phyloP scores from a whole-genome alignment of 2,329 filamentous ascomycete genomes.

The Domatiomyces globalis region DNA sequence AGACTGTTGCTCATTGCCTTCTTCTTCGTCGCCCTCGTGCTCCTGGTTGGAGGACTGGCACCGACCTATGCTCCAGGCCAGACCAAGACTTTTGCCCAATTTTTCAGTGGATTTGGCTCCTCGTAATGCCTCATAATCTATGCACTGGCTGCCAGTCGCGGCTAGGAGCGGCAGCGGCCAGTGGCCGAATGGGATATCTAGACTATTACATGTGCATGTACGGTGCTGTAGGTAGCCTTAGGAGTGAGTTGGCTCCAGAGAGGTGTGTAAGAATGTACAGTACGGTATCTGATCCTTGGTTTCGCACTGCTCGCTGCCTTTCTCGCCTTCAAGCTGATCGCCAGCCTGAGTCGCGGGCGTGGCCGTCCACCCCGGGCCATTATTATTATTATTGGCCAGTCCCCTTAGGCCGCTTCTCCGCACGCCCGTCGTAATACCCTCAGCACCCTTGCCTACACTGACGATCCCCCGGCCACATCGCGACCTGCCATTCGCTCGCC shows the following conservation, averaged over 20 bases:
- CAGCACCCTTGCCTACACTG: not conserved
- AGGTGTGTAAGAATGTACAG: not conserved
- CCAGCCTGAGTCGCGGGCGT: no score
- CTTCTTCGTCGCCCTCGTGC: conserved; percentile 50
- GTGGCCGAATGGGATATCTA: not conserved
- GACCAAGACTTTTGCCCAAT: conserved; percentile 15
- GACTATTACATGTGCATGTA: not conserved
- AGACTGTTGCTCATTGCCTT: conserved; percentile 58
- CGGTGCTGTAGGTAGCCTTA: not conserved
- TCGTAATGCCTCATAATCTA: not conserved
- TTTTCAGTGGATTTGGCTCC: conserved; percentile 3
- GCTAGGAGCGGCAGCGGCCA: no score
- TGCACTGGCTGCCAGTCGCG: not conserved
- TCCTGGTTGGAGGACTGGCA: conserved; percentile 54
- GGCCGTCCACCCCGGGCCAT: no score
- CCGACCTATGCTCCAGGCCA: conserved; percentile 33
- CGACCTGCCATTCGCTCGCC: no score
- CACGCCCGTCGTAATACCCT: not conserved
- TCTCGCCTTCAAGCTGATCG: no score
- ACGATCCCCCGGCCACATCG: not conserved
- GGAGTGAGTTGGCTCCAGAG: no score
- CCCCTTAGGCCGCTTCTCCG: not conserved
- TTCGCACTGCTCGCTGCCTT: no score
- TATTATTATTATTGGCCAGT: no score
- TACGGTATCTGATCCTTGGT: no score